Conservation (phyloP, 2,329 filamentous ascomycete genomes). For the Colletotrichum melonis region DNA sequence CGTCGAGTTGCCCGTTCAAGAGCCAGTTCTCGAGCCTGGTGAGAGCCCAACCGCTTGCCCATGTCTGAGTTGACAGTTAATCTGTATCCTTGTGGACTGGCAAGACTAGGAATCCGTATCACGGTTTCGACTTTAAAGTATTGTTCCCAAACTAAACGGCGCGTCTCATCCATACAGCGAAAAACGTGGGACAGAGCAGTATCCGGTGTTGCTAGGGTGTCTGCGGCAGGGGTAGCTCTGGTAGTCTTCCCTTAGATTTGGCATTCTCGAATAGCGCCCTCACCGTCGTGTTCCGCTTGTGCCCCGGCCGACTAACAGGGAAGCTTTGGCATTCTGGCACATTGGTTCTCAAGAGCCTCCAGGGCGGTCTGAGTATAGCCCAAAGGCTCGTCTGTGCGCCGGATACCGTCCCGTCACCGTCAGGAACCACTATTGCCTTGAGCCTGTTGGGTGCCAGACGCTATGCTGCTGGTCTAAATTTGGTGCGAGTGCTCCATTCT, state of each 20-base stretch:
- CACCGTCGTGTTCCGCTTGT: neutral
- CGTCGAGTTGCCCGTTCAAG: neutral
- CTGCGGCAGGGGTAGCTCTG: slow-evolving; percentile 9
- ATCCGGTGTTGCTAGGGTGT: slow-evolving; percentile 2
- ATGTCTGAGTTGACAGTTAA: neutral
- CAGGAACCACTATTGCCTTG: neutral
- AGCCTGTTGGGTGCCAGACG: neutral
- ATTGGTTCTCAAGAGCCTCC: slow-evolving; percentile 5
- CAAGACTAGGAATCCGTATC: neutral
- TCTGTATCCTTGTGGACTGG: neutral
- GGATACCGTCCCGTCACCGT: neutral
- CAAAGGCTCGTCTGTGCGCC: slow-evolving; percentile 12
- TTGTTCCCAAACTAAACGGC: neutral
- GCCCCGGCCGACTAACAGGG: neutral
- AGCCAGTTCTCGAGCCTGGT: neutral
- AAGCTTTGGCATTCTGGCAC: neutral
- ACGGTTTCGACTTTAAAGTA: neutral
- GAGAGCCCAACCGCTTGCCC: neutral
- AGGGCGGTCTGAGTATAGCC: slow-evolving; percentile 2
- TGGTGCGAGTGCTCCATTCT: neutral
- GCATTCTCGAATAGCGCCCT: neutral
- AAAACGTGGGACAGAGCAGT: slow-evolving; percentile 31
- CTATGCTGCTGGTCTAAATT: slow-evolving; percentile 8
- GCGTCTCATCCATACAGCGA: slow-evolving; percentile 11
- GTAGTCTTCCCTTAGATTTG: slow-evolving; percentile 3